Evolutionary conservation across 1,139 yeast species (phyloP), one percentile per base, ranked within the genome.

Genomic region (Arxiozyma slooffiae): DNA sequence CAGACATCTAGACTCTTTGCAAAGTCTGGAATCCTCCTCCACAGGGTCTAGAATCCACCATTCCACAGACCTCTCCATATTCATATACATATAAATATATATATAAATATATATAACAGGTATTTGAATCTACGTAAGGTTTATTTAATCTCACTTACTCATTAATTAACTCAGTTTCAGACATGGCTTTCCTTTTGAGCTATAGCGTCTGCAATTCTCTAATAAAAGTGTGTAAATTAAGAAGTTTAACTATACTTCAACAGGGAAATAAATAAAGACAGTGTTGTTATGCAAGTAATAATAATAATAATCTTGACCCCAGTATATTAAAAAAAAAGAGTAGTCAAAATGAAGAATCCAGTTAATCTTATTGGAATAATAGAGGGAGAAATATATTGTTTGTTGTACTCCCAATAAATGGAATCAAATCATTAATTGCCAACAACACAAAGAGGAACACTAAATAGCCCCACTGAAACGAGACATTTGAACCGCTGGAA

Each of bases 221-320:
- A 56, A 85, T 70, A 47, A 82, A 76, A n/a, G n/a, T 61, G 76
- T 79, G 64, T 74, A 83, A 46, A 82, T 75, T 58, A 83, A 69
- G 55, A 82, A 80, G 59, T 82, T 81, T 60, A 81, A 70, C 90
- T 90, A 84, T 34, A 83, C 74, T 62, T 85, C 94, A 55, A 79
- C 63, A 58, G 83, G 81, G n/a, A 80, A 66, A 62, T 77, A 83
- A 2, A 78, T 71, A 56, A 83, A 81, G 2, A 82, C 77, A 46
- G 80, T 71, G 61, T 80, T 81, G 66, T 82, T 83, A 60, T 83
- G 80, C 22, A 82, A 50, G 38, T n/a, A n/a, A n/a, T n/a, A n/a
- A n/a, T 70, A 67, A 17, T 74, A 65, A 50, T 73, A 71, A 21
- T 70, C 70, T 24, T 69, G 69, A 51, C 57, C 54, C 20, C 60